These are phyloP conservation scores for Didymella segeticola DNA, from an alignment of 2,329 filamentous ascomycete genomes.

Conservation along the genomic window DNA sequence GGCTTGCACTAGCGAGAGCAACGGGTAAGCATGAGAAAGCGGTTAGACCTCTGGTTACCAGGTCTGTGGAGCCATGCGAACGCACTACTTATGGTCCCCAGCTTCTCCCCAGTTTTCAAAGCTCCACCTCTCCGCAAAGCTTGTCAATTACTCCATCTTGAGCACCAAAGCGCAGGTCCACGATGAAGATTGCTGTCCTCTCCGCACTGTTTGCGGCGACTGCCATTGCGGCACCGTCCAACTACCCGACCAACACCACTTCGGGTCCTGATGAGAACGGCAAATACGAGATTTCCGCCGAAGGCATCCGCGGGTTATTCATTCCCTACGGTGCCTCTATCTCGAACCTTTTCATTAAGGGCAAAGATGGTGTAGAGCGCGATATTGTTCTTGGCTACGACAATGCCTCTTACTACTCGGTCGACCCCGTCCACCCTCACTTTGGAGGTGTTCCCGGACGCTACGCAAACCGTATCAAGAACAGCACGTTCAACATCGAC, in stretches of 20 bases:
- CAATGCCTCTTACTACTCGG: conserved; percentile 73
- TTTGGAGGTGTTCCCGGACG: conserved; percentile 76
- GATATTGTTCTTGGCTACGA: conserved; percentile 79
- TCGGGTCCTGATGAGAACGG: conserved; percentile 50
- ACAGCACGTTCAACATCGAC: conserved; percentile 74
- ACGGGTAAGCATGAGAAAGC: conserved; percentile 17
- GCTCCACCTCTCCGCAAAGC: conserved; percentile 17
- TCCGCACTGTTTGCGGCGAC: conserved; percentile 35
- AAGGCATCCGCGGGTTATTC: conserved; percentile 72
- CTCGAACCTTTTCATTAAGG: conserved; percentile 73
- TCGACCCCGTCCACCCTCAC: conserved; percentile 72
- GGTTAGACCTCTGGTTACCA: conserved; percentile 29
- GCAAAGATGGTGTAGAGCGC: conserved; percentile 70
- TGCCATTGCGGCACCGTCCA: conserved; percentile 38
- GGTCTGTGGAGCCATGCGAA: conserved; percentile 22
- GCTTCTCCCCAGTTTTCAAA: conserved; percentile 19
- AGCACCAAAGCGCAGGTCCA: conserved; percentile 21
- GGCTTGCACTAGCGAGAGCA: conserved; percentile 12
- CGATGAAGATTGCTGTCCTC: conserved; percentile 34
- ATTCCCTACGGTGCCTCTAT: conserved; percentile 78
- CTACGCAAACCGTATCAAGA: conserved; percentile 83
- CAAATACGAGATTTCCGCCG: conserved; percentile 75
- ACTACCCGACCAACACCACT: conserved; percentile 28
- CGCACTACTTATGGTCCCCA: conserved; percentile 22
- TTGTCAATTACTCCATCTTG: conserved; percentile 21